Conservation (phyloP, 2,329 filamentous ascomycete genomes). For the Aureobasidium namibiae region DNA sequence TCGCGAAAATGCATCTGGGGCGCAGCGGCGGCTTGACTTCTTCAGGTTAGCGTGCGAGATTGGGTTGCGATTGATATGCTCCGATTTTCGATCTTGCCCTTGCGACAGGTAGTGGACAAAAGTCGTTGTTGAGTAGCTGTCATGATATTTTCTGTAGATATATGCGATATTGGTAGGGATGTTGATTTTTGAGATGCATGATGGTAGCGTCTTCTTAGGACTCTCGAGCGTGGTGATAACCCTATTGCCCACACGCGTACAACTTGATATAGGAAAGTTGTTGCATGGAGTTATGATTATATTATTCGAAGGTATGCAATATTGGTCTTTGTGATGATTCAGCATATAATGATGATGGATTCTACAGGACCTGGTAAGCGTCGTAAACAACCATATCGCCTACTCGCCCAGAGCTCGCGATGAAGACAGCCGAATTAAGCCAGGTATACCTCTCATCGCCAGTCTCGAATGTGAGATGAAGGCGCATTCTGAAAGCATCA, state of each 20-base stretch:
- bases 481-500: slow-evolving; percentile 23
- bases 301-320: too few species aligned
- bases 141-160: too few species aligned
- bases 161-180: too few species aligned
- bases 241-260: too few species aligned
- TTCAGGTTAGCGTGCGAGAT: neutral
- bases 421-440: slow-evolving; percentile 21
- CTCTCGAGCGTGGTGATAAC: too few species aligned
- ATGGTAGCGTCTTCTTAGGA: too few species aligned
- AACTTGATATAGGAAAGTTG: too few species aligned
- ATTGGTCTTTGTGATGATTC: too few species aligned
- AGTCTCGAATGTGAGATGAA: slow-evolving; percentile 23
- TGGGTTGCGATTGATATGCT: neutral
- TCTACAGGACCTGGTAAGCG: slow-evolving; percentile 20
- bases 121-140: neutral
- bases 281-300: too few species aligned
- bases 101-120: too few species aligned
- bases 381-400: slow-evolving; percentile 21
- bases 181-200: too few species aligned
- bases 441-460: slow-evolving; percentile 23
- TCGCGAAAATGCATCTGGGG: neutral
- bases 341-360: too few species aligned
- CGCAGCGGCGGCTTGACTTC: neutral
- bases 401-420: slow-evolving; percentile 19
- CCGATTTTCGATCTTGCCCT: neutral